Conservation (phyloP, 805 yeast species). For the Candida gorgasii region DNA sequence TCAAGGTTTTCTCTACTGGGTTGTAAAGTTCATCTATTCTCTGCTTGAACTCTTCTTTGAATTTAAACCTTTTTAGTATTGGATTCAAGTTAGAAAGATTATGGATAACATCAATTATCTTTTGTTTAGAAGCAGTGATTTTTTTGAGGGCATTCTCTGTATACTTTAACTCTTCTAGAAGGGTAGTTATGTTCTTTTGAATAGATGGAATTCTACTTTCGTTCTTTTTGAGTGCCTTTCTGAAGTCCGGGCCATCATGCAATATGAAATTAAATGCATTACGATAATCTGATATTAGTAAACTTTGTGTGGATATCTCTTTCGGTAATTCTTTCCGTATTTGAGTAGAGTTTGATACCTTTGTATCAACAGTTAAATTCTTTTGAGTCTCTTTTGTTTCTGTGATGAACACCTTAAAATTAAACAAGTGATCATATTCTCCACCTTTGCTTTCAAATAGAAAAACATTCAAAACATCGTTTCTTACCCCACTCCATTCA, state of each 20-base stretch:
- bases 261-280: constrained; percentile 34
- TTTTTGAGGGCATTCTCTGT: constrained; percentile 29
- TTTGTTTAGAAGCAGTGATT: constrained; percentile 19
- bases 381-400: background rate
- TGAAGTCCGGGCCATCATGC: constrained; percentile 47
- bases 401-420: constrained; percentile 23
- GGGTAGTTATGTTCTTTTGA: constrained; percentile 21
- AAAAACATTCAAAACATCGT: constrained; percentile 23
- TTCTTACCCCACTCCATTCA: constrained; percentile 16
- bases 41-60: constrained; percentile 26
- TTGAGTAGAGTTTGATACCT: too few relatives aligned
- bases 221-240: constrained; percentile 31
- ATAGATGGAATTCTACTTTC: constrained; percentile 32
- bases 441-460: constrained; percentile 24
- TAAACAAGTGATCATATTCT: constrained; percentile 21
- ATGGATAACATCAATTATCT: constrained; percentile 25
- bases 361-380: too few relatives aligned
- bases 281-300: constrained; percentile 22
- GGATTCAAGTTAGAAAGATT: constrained; percentile 26
- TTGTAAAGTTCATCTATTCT: constrained; percentile 28
- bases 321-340: background rate
- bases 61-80: constrained; percentile 23
- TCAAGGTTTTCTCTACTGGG: constrained; percentile 33
- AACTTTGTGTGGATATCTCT: background rate
- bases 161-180: constrained; percentile 33